Conservation (phyloP, 192 early-diverging fungal species). For the Pilaira anomala region DNA sequence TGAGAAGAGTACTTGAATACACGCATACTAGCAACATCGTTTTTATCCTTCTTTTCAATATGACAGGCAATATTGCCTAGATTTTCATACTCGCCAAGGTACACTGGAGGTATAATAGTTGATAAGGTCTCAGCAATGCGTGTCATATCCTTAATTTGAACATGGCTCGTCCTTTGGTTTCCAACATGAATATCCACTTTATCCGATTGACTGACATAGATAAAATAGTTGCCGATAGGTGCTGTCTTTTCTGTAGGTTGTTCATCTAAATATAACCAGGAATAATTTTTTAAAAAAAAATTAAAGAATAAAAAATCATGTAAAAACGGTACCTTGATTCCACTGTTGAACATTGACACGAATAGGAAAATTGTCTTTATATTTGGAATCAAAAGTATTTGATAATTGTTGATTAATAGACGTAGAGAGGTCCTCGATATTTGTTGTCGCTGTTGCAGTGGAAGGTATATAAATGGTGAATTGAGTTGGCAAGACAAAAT, state of each 20-base stretch:
- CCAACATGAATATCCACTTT: constrained; percentile 1
- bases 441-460: background rate
- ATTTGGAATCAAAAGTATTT: background rate
- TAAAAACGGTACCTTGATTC: constrained; percentile 13
- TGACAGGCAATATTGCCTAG: constrained; percentile 21
- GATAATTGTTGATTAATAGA: background rate
- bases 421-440: constrained; percentile 7
- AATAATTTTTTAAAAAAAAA: background rate
- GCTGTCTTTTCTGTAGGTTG: background rate
- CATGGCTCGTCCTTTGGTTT: background rate
- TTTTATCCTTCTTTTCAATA: constrained; percentile 11
- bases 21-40: constrained; percentile 51
- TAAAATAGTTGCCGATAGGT: constrained; percentile 11
- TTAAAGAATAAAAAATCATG: no score
- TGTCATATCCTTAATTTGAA: constrained; percentile 4
- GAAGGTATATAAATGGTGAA: constrained; percentile 23
- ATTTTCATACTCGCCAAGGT: constrained; percentile 10
- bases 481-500: constrained; percentile 30
- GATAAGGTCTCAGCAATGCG: constrained; percentile 14
- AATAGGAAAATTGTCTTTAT: constrained; percentile 23
- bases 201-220: constrained; percentile 1
- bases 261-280: background rate
- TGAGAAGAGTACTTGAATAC: constrained; percentile 82
- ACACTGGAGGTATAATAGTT: constrained; percentile 24
- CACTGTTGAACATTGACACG: constrained; percentile 17